Percentiles rank a stretch among this genome's conserved stretches.
Conservation (phyloP, 495 filamentous ascomycete species). For the Glonium stellatum region DNA sequence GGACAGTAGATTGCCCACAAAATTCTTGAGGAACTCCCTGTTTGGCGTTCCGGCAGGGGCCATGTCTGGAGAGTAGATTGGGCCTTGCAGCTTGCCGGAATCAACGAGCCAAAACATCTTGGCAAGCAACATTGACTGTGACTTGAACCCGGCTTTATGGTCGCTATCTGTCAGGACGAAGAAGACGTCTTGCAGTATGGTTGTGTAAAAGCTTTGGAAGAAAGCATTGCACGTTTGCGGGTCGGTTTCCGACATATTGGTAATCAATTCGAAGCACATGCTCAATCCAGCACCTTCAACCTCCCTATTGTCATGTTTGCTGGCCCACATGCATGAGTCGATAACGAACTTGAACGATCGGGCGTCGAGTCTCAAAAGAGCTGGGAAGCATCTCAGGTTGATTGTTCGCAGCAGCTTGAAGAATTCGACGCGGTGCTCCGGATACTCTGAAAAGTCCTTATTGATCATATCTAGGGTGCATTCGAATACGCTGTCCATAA, state of each 20-base stretch:
- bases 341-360: slow-evolving; percentile 99
- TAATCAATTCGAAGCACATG: slow-evolving; percentile 98
- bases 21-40: slow-evolving; percentile 79
- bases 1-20: slow-evolving; percentile 75
- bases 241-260: slow-evolving; percentile 93
- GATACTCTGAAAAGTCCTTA: slow-evolving; percentile 99
- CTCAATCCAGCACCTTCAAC: slow-evolving; percentile 96
- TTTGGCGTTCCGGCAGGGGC: slow-evolving; percentile 77
- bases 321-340: slow-evolving; percentile 98
- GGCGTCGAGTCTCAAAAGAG: slow-evolving; percentile 85
- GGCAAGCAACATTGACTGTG: slow-evolving; percentile 84
- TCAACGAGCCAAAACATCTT: slow-evolving; percentile 93
- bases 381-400: slow-evolving; percentile 91
- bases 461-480: slow-evolving; percentile 99
- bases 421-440: slow-evolving; percentile 95
- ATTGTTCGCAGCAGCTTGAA: slow-evolving; percentile 94
- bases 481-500: slow-evolving; percentile 98
- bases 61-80: slow-evolving; percentile 77
- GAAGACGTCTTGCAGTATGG: slow-evolving; percentile 95
- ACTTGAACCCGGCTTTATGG: slow-evolving; percentile 98
- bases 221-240: slow-evolving; percentile 79
- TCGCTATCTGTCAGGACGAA: slow-evolving; percentile 97
- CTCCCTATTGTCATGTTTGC: slow-evolving; percentile 98
- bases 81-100: slow-evolving; percentile 79
- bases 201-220: slow-evolving; percentile 93